phyloP scores from a whole-genome alignment of 441 rosid species.

The Sinapis alba region DNA sequence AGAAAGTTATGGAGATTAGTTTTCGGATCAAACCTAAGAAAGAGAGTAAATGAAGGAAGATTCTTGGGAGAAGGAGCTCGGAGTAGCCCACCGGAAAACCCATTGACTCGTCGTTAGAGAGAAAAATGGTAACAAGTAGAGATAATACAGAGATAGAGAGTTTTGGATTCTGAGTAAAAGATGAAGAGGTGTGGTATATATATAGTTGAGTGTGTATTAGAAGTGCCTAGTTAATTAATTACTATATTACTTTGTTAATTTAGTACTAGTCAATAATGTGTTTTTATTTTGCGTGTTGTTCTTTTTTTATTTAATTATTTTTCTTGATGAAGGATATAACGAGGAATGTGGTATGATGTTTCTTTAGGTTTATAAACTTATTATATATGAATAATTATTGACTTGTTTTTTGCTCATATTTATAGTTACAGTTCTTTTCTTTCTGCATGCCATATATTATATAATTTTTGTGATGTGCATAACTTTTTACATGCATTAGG shows the following conservation, averaged over 20 bases:
- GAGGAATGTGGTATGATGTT: constrained; percentile 37
- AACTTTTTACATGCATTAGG: not conserved
- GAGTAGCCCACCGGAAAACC: constrained; percentile 86
- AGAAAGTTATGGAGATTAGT: constrained; percentile 53
- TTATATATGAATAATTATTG: constrained; percentile 15
- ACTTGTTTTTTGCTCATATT: not conserved
- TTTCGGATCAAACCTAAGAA: constrained; percentile 62
- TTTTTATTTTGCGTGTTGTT: constrained; percentile 18
- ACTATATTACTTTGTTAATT: constrained; percentile 12
- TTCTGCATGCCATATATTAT: not conserved
- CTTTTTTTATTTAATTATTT: constrained; percentile 14
- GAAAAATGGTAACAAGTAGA: not conserved
- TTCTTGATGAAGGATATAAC: constrained; percentile 18
- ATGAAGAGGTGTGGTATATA: constrained; percentile 22
- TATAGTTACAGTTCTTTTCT: not conserved
- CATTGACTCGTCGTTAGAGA: constrained; percentile 45
- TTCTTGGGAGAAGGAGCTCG: constrained; percentile 74
- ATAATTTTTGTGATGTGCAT: not conserved
- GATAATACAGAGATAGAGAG: constrained; percentile 14
- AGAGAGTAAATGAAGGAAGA: constrained; percentile 69
- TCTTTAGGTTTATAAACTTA: constrained; percentile 9
- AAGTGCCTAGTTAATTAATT: constrained; percentile 23
- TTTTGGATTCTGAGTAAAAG: constrained; percentile 27
- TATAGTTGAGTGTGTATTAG: constrained; percentile 17
- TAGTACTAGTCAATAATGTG: constrained; percentile 17